phyloP scores from a whole-genome alignment of 768 basidiomycete genomes.

The Kwoniella bestiolae region DNA sequence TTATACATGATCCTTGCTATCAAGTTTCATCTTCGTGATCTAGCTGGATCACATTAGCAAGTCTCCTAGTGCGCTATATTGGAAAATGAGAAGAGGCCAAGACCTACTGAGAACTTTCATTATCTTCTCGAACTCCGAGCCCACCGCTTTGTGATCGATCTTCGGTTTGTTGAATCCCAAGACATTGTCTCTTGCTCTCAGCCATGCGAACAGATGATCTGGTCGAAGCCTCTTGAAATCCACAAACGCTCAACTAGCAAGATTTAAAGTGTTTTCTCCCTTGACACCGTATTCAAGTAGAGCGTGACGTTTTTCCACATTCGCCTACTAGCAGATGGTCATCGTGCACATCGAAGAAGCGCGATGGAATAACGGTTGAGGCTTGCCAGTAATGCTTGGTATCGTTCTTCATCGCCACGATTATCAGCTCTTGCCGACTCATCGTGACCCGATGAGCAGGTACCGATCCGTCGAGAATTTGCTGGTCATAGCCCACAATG shows the following conservation, averaged over 20 bases:
- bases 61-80: neutral
- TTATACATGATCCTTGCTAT: too few relatives aligned
- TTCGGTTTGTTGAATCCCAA: neutral
- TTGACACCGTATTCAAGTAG: neutral
- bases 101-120: neutral
- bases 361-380: neutral
- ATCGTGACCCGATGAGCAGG: neutral
- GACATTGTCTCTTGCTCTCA: neutral
- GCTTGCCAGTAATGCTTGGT: neutral
- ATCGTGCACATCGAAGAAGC: neutral
- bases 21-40: too few relatives aligned
- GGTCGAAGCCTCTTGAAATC: neutral
- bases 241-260: neutral
- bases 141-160: neutral
- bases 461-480: neutral
- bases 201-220: neutral
- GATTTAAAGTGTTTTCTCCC: neutral
- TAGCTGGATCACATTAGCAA: neutral
- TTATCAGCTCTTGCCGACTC: neutral
- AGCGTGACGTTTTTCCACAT: neutral
- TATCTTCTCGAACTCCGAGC: neutral
- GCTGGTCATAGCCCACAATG: neutral
- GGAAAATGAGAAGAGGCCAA: neutral
- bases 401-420: neutral
- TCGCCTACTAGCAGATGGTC: neutral